Percentiles rank a stretch among this genome's conserved stretches.
phyloP scores from a whole-genome alignment of 805 yeast species.

The Metschnikowia noctiluminum region DNA sequence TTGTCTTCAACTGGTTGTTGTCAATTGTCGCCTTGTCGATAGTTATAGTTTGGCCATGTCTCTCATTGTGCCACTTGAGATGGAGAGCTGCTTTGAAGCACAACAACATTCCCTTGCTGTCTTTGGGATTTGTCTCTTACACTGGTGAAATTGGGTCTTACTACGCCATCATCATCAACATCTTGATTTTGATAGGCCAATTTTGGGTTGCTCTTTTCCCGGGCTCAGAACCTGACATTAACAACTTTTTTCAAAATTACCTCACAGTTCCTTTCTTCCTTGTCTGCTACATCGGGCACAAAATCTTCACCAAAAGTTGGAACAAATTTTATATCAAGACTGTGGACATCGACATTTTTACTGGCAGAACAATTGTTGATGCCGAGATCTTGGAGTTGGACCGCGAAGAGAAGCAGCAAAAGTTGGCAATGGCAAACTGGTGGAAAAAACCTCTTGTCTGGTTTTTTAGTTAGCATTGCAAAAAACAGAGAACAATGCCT shows the following conservation, averaged over 20 bases:
- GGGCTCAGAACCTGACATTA: constrained; percentile 20
- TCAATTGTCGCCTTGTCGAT: constrained; percentile 27
- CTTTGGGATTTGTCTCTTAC: constrained; percentile 28
- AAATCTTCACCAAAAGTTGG: constrained; percentile 21
- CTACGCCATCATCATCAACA: constrained; percentile 29
- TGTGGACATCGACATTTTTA: constrained; percentile 22
- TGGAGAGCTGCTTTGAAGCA: constrained; percentile 27
- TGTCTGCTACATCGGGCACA: constrained; percentile 23
- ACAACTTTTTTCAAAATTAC: constrained; percentile 26
- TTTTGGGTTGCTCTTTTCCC: constrained; percentile 45
- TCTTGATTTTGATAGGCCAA: constrained; percentile 37
- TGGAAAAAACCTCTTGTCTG: constrained; percentile 16
- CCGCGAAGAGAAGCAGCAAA: constrained; percentile 17
- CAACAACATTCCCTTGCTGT: constrained; percentile 19
- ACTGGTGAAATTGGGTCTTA: constrained; percentile 41
- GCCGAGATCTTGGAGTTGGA: constrained; percentile 23
- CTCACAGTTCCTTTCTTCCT: constrained; percentile 22
- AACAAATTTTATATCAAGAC: constrained; percentile 15
- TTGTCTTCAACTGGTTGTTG: constrained; percentile 29
- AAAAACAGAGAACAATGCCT: too few relatives aligned
- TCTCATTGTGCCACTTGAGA: constrained; percentile 25
- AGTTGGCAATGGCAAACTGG: constrained; percentile 12
- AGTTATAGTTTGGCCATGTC: constrained; percentile 24
- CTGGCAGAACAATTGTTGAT: constrained; percentile 21
- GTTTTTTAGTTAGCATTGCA: constrained; percentile 11